These are phyloP conservation scores for Penicillium chermesinum DNA, from an alignment of 495 filamentous ascomycete genomes.

Conservation along the genomic window DNA sequence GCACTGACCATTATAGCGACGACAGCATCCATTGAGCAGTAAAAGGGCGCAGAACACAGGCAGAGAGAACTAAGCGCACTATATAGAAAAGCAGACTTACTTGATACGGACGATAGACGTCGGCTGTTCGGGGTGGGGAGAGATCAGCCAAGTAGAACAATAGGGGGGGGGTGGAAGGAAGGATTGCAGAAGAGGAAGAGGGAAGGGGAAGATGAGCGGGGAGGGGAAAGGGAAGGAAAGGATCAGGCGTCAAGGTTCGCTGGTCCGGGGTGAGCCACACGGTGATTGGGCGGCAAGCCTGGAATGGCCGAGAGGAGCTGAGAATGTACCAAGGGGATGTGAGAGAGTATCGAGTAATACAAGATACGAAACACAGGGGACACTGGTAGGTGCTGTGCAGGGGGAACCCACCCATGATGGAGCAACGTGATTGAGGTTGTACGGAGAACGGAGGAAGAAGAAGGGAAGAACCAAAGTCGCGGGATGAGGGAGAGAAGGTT, in stretches of 20 bases:
- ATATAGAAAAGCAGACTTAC: conserved; percentile 37
- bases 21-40: conserved; percentile 6
- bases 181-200: conserved; percentile 5
- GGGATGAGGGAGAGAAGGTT: conserved; percentile 25
- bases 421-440: conserved; percentile 4
- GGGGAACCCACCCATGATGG: conserved; percentile 29
- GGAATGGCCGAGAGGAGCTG: conserved; percentile 21
- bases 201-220: conserved; percentile 20
- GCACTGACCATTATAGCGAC: conserved; percentile 23
- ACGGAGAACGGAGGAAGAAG: conserved; percentile 4
- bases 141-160: conserved; percentile 22
- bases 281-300: conserved; percentile 20
- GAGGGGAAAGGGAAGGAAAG: conserved; percentile 18
- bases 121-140: conserved; percentile 27
- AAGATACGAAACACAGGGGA: conserved; percentile 15
- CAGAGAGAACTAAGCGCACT: conserved; percentile 6
- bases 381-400: conserved; percentile 4
- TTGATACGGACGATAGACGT: conserved; percentile 53
- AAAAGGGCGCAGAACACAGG: conserved; percentile 1
- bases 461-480: conserved; percentile 9
- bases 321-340: conserved; percentile 20
- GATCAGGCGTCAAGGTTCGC: conserved; percentile 25
- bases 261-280: conserved; percentile 8
- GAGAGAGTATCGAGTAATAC: conserved; percentile 20
- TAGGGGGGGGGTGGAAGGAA: conserved; percentile 8